Conservation (phyloP, 2,329 filamentous ascomycete genomes). For the Helicocarpus griseus region DNA sequence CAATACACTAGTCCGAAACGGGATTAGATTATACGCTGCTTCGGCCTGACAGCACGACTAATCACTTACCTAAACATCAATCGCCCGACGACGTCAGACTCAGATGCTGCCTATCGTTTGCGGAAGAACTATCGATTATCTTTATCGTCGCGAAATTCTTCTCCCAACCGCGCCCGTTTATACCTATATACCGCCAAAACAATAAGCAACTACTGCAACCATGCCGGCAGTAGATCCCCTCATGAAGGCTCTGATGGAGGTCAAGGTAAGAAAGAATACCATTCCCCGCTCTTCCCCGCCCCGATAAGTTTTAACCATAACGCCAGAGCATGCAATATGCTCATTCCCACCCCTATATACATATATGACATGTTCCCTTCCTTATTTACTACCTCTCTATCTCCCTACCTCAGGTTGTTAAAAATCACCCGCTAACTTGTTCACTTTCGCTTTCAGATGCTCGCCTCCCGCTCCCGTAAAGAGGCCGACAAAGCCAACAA, state of each 20-base stretch:
- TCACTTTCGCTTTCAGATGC: slow-evolving; percentile 23
- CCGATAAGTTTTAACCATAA: neutral
- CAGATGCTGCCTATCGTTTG: no score
- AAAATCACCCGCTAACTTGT: neutral
- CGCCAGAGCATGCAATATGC: neutral
- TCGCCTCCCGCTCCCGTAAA: slow-evolving; percentile 39
- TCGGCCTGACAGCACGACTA: no score
- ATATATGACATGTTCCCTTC: slow-evolving; percentile 5
- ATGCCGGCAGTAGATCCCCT: slow-evolving; percentile 2
- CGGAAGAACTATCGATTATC: neutral
- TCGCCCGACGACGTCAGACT: no score
- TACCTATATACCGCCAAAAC: neutral
- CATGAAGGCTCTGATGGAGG: slow-evolving; percentile 4
- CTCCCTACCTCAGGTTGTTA: no score
- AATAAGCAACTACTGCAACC: neutral
- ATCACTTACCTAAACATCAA: no score
- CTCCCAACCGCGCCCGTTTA: neutral
- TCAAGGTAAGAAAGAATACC: slow-evolving; percentile 6
- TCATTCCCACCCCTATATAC: neutral
- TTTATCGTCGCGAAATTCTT: no score
- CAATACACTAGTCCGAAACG: no score
- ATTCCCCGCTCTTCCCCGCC: neutral
- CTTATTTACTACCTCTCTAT: neutral
- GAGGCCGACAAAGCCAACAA: slow-evolving; percentile 37
- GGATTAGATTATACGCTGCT: no score